Percentiles rank a stretch among this genome's conserved stretches.
Conservation (phyloP, 2,329 filamentous ascomycete genomes). For the Alternaria atra region DNA sequence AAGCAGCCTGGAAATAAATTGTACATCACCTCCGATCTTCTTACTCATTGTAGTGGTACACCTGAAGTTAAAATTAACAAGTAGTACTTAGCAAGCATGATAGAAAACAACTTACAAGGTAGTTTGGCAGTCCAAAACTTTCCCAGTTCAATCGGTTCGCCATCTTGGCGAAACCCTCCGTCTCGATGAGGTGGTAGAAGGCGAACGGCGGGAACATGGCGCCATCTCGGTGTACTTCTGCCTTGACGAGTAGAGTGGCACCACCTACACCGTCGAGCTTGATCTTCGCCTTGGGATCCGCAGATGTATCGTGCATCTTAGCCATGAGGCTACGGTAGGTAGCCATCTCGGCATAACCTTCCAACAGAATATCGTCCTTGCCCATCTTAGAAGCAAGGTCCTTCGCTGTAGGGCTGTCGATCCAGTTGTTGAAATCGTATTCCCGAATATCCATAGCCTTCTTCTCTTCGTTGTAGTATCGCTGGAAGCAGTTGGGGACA, state of each 20-base stretch:
- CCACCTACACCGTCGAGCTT: conserved; percentile 92
- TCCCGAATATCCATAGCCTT: conserved; percentile 78
- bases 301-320: conserved; percentile 69
- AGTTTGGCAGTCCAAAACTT: conserved; percentile 90
- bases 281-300: conserved; percentile 69
- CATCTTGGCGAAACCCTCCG: conserved; percentile 98
- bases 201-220: conserved; percentile 98
- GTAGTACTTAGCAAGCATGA: not conserved
- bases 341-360: conserved; percentile 91
- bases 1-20: conserved; percentile 12
- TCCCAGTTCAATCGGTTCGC: conserved; percentile 86
- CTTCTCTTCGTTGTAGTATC: conserved; percentile 74
- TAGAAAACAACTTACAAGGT: conserved; percentile 73
- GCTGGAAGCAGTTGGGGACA: conserved; percentile 94
- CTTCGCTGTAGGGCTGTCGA: conserved; percentile 83
- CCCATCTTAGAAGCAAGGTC: conserved; percentile 81
- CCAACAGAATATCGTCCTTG: conserved; percentile 88
- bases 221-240: conserved; percentile 94
- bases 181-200: conserved; percentile 97
- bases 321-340: conserved; percentile 94
- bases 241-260: conserved; percentile 91
- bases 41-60: conserved; percentile 90
- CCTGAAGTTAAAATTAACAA: conserved; percentile 58
- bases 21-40: not conserved
- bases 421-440: conserved; percentile 98